Percentiles rank a stretch among this genome's conserved stretches.
phyloP scores from a whole-genome alignment of 2,329 filamentous ascomycete genomes.

The Talaromyces pinophilus region DNA sequence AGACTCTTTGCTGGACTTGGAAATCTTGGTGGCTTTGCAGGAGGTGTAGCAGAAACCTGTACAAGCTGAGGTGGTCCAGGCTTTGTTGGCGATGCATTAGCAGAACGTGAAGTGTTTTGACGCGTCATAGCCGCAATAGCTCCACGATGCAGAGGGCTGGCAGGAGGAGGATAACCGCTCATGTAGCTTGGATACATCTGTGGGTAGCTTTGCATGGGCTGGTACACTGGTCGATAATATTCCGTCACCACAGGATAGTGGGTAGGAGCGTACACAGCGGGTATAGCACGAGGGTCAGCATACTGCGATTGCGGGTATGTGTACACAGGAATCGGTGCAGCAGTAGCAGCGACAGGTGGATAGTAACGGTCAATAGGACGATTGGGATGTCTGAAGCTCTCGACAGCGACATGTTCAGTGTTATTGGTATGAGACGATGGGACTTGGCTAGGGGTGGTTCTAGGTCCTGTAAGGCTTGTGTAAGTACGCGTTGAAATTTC shows the following conservation, averaged over 20 bases:
- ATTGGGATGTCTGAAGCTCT: constrained; percentile 15
- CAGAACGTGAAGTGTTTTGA: not conserved
- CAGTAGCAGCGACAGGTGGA: constrained; percentile 7
- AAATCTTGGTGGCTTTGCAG: not conserved
- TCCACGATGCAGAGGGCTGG: not conserved
- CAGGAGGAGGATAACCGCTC: not conserved
- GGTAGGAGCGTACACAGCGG: not conserved
- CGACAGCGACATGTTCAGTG: not conserved
- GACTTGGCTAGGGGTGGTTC: not conserved
- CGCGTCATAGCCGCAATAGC: not conserved
- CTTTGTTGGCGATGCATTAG: not conserved
- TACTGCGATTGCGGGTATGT: constrained; percentile 8
- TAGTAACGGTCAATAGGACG: constrained; percentile 23
- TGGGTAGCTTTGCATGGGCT: constrained; percentile 15
- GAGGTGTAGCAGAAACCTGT: not conserved
- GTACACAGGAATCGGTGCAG: constrained; percentile 6
- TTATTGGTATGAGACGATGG: not conserved
- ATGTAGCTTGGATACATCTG: constrained; percentile 14
- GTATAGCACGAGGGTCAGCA: not conserved
- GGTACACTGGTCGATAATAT: constrained; percentile 20
- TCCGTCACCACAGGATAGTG: constrained; percentile 9
- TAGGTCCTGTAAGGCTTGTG: constrained; percentile 28
- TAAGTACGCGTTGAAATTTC: constrained; percentile 26
- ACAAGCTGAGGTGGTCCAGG: not conserved
- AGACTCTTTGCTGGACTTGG: not conserved